Evolutionary conservation across 2,329 filamentous ascomycete genomes (phyloP).

Genomic region (Ceratocystis ficicola): DNA sequence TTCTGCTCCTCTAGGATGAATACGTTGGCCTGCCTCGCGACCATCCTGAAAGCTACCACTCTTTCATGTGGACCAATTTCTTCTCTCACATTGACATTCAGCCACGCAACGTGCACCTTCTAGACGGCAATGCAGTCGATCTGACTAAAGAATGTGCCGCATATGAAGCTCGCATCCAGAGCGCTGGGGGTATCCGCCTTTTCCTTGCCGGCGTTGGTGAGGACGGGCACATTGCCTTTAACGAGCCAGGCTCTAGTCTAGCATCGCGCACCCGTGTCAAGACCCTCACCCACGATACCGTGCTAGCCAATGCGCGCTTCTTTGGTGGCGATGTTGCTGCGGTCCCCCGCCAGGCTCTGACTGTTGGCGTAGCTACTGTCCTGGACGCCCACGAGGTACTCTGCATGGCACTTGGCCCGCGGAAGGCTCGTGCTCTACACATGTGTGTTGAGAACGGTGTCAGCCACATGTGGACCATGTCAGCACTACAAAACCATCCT

Average conservation of each 20-base stretch:
- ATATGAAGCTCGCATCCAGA: constrained; percentile 67
- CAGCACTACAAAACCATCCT: constrained; percentile 65
- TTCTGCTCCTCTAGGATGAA: constrained; percentile 49
- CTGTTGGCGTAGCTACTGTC: constrained; percentile 73
- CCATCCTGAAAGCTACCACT: constrained; percentile 77
- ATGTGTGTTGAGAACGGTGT: constrained; percentile 70
- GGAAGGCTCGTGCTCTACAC: constrained; percentile 69
- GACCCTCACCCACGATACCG: constrained; percentile 77
- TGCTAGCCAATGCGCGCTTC: constrained; percentile 73
- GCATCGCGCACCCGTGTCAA: constrained; percentile 71
- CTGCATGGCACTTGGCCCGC: constrained; percentile 67
- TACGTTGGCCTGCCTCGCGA: constrained; percentile 74
- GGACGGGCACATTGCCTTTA: constrained; percentile 83
- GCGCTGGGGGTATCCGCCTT: constrained; percentile 66
- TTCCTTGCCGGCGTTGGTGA: constrained; percentile 77
- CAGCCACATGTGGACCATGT: constrained; percentile 87
- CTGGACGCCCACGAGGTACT: constrained; percentile 72
- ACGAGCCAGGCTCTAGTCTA: constrained; percentile 72
- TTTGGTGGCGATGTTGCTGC: constrained; percentile 61
- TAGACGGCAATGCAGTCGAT: constrained; percentile 67
- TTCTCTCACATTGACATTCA: constrained; percentile 75
- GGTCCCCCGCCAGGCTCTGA: constrained; percentile 72
- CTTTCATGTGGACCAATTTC: constrained; percentile 88
- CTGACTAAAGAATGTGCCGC: constrained; percentile 64
- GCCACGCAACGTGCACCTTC: constrained; percentile 71